Conservation (phyloP, 1,284 basidiomycete genomes). For the Moesziomyces antarcticus region DNA sequence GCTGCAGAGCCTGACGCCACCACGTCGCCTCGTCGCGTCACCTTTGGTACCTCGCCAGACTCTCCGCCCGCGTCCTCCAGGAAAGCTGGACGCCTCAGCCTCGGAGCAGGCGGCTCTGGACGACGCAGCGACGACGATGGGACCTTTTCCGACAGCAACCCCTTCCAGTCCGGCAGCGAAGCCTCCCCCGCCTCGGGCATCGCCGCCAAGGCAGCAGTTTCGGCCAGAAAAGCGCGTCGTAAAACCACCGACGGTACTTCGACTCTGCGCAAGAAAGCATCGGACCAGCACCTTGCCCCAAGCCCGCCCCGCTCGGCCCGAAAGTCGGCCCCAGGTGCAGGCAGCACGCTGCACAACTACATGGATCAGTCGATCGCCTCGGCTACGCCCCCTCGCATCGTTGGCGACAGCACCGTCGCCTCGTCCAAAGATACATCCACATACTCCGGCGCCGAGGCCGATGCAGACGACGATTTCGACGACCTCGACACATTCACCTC, state of each 20-base stretch:
- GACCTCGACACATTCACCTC: constrained; percentile 33
- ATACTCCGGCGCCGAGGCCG: constrained; percentile 7
- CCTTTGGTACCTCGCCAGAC: constrained; percentile 20
- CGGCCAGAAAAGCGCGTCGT: constrained; percentile 26
- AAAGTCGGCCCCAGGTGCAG: constrained; percentile 7
- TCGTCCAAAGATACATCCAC: neutral
- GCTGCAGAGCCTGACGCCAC: constrained; percentile 73
- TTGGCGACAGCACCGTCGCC: constrained; percentile 16
- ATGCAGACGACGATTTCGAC: constrained; percentile 23
- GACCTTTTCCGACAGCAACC: constrained; percentile 72
- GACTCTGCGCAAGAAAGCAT: constrained; percentile 31
- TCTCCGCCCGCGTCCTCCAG: constrained; percentile 7
- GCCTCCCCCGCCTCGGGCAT: constrained; percentile 60
- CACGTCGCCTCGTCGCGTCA: constrained; percentile 17
- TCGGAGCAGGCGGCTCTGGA: constrained; percentile 11
- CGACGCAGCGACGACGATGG: constrained; percentile 57
- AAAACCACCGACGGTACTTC: constrained; percentile 37
- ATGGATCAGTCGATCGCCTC: constrained; percentile 50
- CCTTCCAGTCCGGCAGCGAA: constrained; percentile 72
- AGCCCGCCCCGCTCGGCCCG: constrained; percentile 12
- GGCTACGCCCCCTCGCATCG: constrained; percentile 43
- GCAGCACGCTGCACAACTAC: constrained; percentile 34
- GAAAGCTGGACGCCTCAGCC: constrained; percentile 26
- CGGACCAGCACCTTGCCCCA: constrained; percentile 5
- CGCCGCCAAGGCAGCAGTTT: constrained; percentile 40